These are phyloP conservation scores for Berkeleyomyces rouxiae DNA, from an alignment of 2,329 filamentous ascomycete species.

Conservation along the genomic window DNA sequence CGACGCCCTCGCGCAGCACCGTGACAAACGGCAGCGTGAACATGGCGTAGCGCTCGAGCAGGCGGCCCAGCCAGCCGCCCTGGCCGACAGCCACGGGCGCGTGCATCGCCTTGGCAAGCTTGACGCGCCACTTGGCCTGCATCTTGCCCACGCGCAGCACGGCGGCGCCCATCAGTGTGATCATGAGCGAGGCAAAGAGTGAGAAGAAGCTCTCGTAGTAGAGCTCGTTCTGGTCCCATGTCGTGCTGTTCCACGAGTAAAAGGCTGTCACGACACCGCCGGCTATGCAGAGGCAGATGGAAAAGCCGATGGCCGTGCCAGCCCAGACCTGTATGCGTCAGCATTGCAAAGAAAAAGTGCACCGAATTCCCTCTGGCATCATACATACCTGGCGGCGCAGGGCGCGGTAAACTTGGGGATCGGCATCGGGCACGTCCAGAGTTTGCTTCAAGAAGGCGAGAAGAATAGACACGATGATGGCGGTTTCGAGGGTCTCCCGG, in stretches of 20 bases:
- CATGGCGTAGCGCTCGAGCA: constrained; percentile 66
- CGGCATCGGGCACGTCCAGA: constrained; percentile 27
- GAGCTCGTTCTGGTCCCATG: constrained; percentile 52
- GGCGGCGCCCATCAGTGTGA: constrained; percentile 64
- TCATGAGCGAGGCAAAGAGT: constrained; percentile 60
- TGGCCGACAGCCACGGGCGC: constrained; percentile 28
- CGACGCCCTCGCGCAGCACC: constrained; percentile 70
- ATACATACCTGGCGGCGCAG: constrained; percentile 10
- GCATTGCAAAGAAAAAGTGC: not conserved
- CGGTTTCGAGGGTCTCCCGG: constrained; percentile 67
- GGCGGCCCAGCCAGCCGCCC: constrained; percentile 41
- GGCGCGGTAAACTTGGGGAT: constrained; percentile 5
- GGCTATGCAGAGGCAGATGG: constrained; percentile 49
- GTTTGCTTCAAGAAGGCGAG: constrained; percentile 74
- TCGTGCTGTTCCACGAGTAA: constrained; percentile 34
- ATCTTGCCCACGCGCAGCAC: constrained; percentile 69
- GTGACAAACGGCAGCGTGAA: constrained; percentile 77
- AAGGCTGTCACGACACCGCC: constrained; percentile 55
- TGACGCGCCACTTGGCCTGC: constrained; percentile 74
- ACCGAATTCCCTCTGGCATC: not conserved
- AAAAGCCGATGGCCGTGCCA: constrained; percentile 43
- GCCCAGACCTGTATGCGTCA: constrained; percentile 38
- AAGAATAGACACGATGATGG: constrained; percentile 71
- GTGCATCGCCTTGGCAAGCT: constrained; percentile 56
- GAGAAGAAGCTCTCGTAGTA: constrained; percentile 71